Evolutionary conservation across 805 yeast genomes (phyloP).

Genomic region (Ogataea pini): DNA sequence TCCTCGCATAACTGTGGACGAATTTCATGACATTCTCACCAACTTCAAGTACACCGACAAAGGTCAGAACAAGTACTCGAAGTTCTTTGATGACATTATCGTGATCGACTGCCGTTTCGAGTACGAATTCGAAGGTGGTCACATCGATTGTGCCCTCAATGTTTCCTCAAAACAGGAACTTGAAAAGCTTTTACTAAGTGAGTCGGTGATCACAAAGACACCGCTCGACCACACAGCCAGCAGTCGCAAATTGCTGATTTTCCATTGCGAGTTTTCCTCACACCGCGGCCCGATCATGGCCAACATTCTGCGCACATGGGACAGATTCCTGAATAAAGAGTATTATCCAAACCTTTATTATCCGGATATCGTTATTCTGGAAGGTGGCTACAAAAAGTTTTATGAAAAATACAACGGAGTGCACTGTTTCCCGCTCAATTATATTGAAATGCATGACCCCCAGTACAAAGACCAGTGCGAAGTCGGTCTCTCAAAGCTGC

Average conservation of each 20-base stretch:
- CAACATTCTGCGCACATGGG: conserved; percentile 76
- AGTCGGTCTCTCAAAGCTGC: conserved; percentile 42
- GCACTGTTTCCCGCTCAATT: conserved; percentile 73
- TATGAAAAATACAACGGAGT: conserved; percentile 52
- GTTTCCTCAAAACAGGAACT: conserved; percentile 68
- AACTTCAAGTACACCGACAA: conserved; percentile 41
- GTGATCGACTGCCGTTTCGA: conserved; percentile 90
- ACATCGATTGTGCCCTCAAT: conserved; percentile 80
- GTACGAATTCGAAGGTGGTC: conserved; percentile 93
- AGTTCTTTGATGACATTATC: conserved; percentile 54
- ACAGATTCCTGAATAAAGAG: conserved; percentile 70
- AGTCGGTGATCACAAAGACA: conserved; percentile 18
- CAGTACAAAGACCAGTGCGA: conserved; percentile 48
- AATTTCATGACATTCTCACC: conserved; percentile 53
- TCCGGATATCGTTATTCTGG: conserved; percentile 85
- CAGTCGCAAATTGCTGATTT: conserved; percentile 57
- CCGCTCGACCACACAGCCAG: conserved; percentile 28
- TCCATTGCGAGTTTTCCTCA: conserved; percentile 94
- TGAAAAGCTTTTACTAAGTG: conserved; percentile 52
- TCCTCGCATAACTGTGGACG: conserved; percentile 63
- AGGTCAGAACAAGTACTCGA: conserved; percentile 35
- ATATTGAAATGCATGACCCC: conserved; percentile 82
- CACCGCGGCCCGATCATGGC: conserved; percentile 96
- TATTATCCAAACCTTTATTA: conserved; percentile 79
- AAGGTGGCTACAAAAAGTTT: conserved; percentile 89